These are phyloP conservation scores for Comarum palustre DNA, from an alignment of 306 rosid genomes.

Conservation along the genomic window DNA sequence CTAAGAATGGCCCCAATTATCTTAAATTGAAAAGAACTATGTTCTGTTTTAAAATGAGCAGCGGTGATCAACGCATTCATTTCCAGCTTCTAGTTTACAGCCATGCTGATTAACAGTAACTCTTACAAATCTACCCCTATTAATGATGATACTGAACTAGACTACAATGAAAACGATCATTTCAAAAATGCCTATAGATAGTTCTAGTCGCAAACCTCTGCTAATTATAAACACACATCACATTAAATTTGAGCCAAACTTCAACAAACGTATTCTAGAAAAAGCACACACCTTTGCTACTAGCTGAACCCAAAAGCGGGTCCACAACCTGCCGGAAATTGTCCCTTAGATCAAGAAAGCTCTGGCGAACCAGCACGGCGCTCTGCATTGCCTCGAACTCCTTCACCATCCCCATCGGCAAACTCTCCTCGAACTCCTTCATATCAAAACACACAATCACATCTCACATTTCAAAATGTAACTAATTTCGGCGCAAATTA, in stretches of 20 bases:
- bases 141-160: background rate
- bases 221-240: too few species aligned
- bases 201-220: background rate
- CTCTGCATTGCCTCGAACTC: conserved; percentile 76
- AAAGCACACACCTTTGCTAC: conserved; percentile 44
- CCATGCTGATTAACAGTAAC: background rate
- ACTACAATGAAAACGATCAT: background rate
- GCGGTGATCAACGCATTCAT: background rate
- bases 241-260: background rate
- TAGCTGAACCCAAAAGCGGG: conserved; percentile 56
- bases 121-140: background rate
- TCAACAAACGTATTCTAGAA: background rate
- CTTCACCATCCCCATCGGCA: conserved; percentile 76
- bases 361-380: conserved; percentile 69
- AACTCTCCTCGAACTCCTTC: conserved; percentile 66
- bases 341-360: conserved; percentile 84
- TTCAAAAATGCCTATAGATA: background rate
- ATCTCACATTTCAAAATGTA: background rate
- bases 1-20: background rate
- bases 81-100: background rate
- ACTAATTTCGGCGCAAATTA: background rate
- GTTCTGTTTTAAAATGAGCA: background rate
- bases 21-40: background rate
- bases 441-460: conserved; percentile 1
- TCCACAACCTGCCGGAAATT: conserved; percentile 71